phyloP scores from a whole-genome alignment of 306 rosid species.

The Adenanthera pavonina region DNA sequence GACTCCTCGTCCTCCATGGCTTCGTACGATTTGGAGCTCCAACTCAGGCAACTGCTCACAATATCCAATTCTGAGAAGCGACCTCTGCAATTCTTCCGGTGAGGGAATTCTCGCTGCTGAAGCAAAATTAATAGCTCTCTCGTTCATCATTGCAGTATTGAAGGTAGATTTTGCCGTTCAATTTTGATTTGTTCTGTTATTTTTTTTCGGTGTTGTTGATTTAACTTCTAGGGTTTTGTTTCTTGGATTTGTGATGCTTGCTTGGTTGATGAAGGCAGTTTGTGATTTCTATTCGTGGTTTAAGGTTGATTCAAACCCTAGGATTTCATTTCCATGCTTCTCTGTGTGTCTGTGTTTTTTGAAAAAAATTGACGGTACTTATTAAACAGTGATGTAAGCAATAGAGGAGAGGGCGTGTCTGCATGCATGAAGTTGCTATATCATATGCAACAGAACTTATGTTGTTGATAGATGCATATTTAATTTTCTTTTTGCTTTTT shows the following conservation, averaged over 20 bases:
- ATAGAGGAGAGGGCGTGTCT: slow-evolving; percentile 33
- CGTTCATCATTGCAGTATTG: slow-evolving; percentile 39
- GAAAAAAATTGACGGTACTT: neutral
- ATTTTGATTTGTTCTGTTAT: slow-evolving; percentile 36
- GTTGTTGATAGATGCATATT: slow-evolving; percentile 34
- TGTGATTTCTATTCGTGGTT: slow-evolving; percentile 30
- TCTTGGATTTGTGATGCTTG: slow-evolving; percentile 43
- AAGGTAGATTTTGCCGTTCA: slow-evolving; percentile 46
- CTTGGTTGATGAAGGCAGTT: slow-evolving; percentile 19
- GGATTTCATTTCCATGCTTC: slow-evolving; percentile 47
- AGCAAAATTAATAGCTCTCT: slow-evolving; percentile 33
- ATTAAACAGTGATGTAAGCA: slow-evolving; percentile 26
- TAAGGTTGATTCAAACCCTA: slow-evolving; percentile 45
- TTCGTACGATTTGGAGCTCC: slow-evolving; percentile 70
- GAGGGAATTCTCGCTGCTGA: slow-evolving; percentile 32
- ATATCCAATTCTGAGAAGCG: slow-evolving; percentile 40
- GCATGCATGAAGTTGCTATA: slow-evolving; percentile 35
- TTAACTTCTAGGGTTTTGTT: slow-evolving; percentile 63
- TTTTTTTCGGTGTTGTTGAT: slow-evolving; percentile 32
- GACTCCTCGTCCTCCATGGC: slow-evolving; percentile 77
- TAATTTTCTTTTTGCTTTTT: slow-evolving; percentile 32
- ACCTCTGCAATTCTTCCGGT: slow-evolving; percentile 32
- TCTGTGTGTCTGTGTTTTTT: neutral
- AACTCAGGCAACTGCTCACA: slow-evolving; percentile 50
- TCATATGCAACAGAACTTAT: slow-evolving; percentile 10